These are phyloP conservation scores for Amyloporia xantha DNA, from an alignment of 768 basidiomycete species.

Conservation along the genomic window DNA sequence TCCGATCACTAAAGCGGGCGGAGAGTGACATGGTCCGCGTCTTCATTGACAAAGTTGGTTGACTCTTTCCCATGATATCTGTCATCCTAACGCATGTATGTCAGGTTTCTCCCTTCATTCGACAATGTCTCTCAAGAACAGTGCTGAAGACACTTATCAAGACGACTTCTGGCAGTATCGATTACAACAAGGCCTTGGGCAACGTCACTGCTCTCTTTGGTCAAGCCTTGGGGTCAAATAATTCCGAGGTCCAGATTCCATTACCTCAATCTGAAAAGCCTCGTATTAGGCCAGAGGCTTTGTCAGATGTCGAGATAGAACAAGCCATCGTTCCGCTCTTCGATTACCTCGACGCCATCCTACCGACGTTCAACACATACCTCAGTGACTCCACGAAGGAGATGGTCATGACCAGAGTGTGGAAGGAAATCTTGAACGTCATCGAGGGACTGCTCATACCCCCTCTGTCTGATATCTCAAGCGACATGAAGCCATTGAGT, in stretches of 20 bases:
- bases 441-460: slow-evolving; percentile 89
- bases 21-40: slow-evolving; percentile 94
- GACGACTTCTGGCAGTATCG: slow-evolving; percentile 42
- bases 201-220: slow-evolving; percentile 78
- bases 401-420: slow-evolving; percentile 87
- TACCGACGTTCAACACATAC: slow-evolving; percentile 85
- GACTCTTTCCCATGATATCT: neutral
- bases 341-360: slow-evolving; percentile 93
- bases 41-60: slow-evolving; percentile 89
- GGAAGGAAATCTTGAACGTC: slow-evolving; percentile 90
- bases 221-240: slow-evolving; percentile 60
- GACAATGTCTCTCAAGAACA: slow-evolving; percentile 72
- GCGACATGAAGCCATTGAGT: slow-evolving; percentile 85
- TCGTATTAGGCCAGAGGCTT: slow-evolving; percentile 67
- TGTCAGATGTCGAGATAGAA: slow-evolving; percentile 93
- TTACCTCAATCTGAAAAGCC: slow-evolving; percentile 71
- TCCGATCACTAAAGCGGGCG: slow-evolving; percentile 87
- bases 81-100: too few relatives aligned
- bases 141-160: slow-evolving; percentile 79
- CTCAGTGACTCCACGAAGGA: slow-evolving; percentile 81
- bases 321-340: slow-evolving; percentile 86
- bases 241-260: slow-evolving; percentile 71
- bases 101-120: slow-evolving; percentile 92
- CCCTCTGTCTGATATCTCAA: slow-evolving; percentile 78
- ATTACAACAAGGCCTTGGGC: slow-evolving; percentile 87